phyloP scores from a whole-genome alignment of 768 basidiomycete species.

The Boletus fagicola region DNA sequence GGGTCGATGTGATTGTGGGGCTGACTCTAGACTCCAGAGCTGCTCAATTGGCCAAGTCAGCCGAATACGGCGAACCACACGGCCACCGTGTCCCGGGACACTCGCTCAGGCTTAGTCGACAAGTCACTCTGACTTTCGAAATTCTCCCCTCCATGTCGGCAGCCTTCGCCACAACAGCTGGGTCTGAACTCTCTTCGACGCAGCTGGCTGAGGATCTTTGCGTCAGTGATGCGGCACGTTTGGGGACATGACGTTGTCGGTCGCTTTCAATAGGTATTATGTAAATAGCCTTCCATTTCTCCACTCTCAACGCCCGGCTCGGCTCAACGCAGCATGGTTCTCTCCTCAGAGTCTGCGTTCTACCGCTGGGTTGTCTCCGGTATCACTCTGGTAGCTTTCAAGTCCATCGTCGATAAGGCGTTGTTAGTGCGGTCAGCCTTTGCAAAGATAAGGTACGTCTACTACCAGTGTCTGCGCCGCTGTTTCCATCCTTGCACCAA shows the following conservation, averaged over 20 bases:
- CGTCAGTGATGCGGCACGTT: not conserved
- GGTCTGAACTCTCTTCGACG: not conserved
- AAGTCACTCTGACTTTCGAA: no score
- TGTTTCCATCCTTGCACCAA: not conserved
- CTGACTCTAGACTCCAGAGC: no score
- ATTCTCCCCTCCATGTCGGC: not conserved
- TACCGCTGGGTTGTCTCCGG: slow-evolving; percentile 9
- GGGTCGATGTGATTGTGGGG: no score
- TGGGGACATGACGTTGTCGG: not conserved
- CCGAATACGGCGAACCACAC: no score
- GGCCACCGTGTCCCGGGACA: no score
- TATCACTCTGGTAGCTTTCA: slow-evolving; percentile 8
- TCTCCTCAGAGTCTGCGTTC: not conserved
- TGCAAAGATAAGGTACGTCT: slow-evolving; percentile 17
- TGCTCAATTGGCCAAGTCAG: no score
- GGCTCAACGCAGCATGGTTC: slow-evolving; percentile 7
- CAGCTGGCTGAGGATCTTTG: not conserved
- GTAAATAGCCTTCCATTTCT: not conserved
- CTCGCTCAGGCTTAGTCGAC: no score
- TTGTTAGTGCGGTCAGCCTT: slow-evolving; percentile 13
- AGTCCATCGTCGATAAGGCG: slow-evolving; percentile 5
- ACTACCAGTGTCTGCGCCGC: not conserved
- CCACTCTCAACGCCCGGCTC: no score
- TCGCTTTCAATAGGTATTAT: not conserved
- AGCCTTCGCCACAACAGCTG: not conserved